Evolutionary conservation across 225 moss, liverwort and hornwort genomes (phyloP).

Genomic region (Thuidium tamariscinum): DNA sequence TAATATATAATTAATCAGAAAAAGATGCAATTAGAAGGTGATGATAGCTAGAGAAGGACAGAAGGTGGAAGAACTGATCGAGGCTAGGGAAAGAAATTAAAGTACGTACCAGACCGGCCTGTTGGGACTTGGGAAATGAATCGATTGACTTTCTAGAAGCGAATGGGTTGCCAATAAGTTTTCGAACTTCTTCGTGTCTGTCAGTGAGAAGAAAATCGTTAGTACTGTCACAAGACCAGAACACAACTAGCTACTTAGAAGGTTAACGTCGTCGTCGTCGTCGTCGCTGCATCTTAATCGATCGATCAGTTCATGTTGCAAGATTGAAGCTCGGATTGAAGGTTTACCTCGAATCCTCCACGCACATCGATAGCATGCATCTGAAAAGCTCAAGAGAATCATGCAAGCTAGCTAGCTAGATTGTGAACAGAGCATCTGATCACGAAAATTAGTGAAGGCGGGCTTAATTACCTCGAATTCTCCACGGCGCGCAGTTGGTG

Average conservation of each 20-base stretch:
- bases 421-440: background rate
- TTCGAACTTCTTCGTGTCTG: background rate
- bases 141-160: background rate
- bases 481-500: background rate
- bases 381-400: background rate
- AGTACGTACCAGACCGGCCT: background rate
- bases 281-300: background rate
- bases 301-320: background rate
- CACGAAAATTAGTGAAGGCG: background rate
- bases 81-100: background rate
- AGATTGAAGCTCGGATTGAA: background rate
- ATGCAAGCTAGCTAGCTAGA: background rate
- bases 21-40: background rate
- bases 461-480: background rate
- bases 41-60: too few species aligned
- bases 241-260: background rate
- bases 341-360: background rate
- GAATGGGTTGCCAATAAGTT: background rate
- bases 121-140: background rate
- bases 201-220: background rate
- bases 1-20: background rate
- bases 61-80: background rate
- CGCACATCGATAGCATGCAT: background rate
- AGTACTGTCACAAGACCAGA: background rate
- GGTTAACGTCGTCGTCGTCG: background rate